Base-by-base conservation (phyloP, 2,329 filamentous ascomycete species). In the Penicillium sp. region DNA sequence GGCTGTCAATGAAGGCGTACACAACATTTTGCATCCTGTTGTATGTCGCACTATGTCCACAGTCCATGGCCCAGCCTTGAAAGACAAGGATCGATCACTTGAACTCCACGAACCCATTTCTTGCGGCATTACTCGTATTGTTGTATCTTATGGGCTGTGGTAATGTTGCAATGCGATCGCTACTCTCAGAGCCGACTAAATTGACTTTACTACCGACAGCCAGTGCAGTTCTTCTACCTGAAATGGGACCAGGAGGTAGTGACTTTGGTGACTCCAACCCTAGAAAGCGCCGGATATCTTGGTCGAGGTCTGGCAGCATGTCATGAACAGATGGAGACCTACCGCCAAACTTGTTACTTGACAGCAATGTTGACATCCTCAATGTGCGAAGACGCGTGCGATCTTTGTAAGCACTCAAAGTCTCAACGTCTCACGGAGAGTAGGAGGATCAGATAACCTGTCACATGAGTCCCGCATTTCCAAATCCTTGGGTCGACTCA, bases 311-410 rank as follows among this genome's bases (percentile, higher is more conserved):
- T 2, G 56, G 57, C 3, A 56, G 50, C 52, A 56, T 59, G 3
- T 60, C 61, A 19, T 62, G 53, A 13, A 40, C 41, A 18, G 58
- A 64, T 18, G 43, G 2, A 25, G 59, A 55, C 1, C 29, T 36
- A 2, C 63, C 63, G 1, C 63, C 56, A 22, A 63, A 52, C 30
- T 47, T 39, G 9, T n/a, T 16, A 52, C 30, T 47, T 39, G 9
- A 14, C 18, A 2, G 63, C 63, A 11, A 64, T 62, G n/a, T 57
- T 48, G 12, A 30, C 36, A 28, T 53, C 41, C 3, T 60, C 52
- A 11, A 63, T 59, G 4, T 50, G 14, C n/a, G n/a, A n/a, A n/a
- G n/a, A n/a, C n/a, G n/a, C n/a, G 3, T 6, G 6, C 19, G 6
- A 22, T 22, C 19, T 6, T 6, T 22, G 19, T 22, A 22, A 22